A percentile compares a stretch with the other conserved stretches of the same genome.
These are phyloP conservation scores for Penicillium salamii DNA, from an alignment of 495 filamentous ascomycete genomes.

Conservation along the genomic window DNA sequence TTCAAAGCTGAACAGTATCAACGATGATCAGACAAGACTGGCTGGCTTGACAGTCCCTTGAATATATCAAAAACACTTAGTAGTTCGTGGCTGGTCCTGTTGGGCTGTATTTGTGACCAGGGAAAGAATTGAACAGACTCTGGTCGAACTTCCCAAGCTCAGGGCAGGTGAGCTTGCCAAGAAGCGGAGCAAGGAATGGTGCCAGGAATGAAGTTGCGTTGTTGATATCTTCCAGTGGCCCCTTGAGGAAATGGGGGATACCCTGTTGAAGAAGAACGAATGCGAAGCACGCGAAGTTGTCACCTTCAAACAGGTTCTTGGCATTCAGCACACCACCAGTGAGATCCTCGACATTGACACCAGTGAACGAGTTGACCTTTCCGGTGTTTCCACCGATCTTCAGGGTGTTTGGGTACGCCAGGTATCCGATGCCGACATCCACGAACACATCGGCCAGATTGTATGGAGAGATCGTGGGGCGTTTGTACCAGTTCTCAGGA, in stretches of 20 bases:
- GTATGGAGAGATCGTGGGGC: constrained; percentile 25
- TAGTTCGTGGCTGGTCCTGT: constrained; percentile 6
- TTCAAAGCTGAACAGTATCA: too few species aligned
- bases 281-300: constrained; percentile 40
- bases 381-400: constrained; percentile 52
- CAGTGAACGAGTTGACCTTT: constrained; percentile 48
- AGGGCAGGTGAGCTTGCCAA: neutral
- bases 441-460: constrained; percentile 15
- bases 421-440: constrained; percentile 30
- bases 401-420: constrained; percentile 29
- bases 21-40: too few species aligned
- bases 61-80: neutral
- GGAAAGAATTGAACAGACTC: constrained; percentile 9
- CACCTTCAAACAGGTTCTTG: constrained; percentile 30
- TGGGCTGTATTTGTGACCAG: constrained; percentile 8
- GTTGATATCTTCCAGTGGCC: constrained; percentile 3
- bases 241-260: constrained; percentile 7
- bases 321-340: constrained; percentile 42
- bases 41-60: too few species aligned
- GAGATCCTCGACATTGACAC: constrained; percentile 39
- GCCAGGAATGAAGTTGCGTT: constrained; percentile 7
- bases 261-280: constrained; percentile 17
- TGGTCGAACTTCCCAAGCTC: constrained; percentile 7
- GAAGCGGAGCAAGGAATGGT: neutral
- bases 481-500: constrained; percentile 55